These are phyloP conservation scores for Auriscalpium vulgare DNA, from an alignment of 768 basidiomycete genomes.

Conservation along the genomic window DNA sequence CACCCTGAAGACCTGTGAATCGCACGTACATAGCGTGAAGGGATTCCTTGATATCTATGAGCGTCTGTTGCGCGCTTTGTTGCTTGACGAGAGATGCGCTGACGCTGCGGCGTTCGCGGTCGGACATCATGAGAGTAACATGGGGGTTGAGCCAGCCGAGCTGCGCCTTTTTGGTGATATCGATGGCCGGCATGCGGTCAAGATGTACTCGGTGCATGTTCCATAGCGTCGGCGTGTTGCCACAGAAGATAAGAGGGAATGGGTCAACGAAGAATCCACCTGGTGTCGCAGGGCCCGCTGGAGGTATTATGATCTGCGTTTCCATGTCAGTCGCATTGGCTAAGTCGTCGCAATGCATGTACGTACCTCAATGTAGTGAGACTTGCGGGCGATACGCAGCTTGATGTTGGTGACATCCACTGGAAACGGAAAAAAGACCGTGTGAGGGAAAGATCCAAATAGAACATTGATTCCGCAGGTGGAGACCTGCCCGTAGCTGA, in stretches of 20 bases:
- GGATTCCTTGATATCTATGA: slow-evolving; percentile 27
- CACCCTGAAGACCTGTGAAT: slow-evolving; percentile 20
- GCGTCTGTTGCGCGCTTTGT: slow-evolving; percentile 15
- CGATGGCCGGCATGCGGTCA: slow-evolving; percentile 26
- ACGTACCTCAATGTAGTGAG: slow-evolving; percentile 36
- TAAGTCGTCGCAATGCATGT: not conserved
- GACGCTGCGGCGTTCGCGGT: slow-evolving; percentile 20
- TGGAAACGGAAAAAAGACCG: slow-evolving; percentile 36
- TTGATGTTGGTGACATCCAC: slow-evolving; percentile 31
- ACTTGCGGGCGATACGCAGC: slow-evolving; percentile 46
- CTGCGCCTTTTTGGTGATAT: slow-evolving; percentile 9
- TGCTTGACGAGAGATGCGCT: slow-evolving; percentile 8
- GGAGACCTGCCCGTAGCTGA: slow-evolving; percentile 20
- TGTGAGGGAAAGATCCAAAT: slow-evolving; percentile 20
- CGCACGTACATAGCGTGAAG: slow-evolving; percentile 22
- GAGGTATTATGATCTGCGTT: slow-evolving; percentile 27
- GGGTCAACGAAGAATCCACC: slow-evolving; percentile 16
- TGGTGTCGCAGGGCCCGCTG: slow-evolving; percentile 11
- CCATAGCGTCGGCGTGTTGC: slow-evolving; percentile 17
- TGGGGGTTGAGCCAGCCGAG: slow-evolving; percentile 28
- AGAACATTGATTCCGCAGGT: slow-evolving; percentile 26
- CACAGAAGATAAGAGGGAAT: slow-evolving; percentile 20
- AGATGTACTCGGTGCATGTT: slow-evolving; percentile 35
- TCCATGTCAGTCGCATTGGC: not conserved
- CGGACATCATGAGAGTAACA: slow-evolving; percentile 23